Evolutionary conservation across 2,329 filamentous ascomycete species (phyloP), one percentile per base, ranked within the genome.

Genomic region (Pseudocercospora macadamiae): DNA sequence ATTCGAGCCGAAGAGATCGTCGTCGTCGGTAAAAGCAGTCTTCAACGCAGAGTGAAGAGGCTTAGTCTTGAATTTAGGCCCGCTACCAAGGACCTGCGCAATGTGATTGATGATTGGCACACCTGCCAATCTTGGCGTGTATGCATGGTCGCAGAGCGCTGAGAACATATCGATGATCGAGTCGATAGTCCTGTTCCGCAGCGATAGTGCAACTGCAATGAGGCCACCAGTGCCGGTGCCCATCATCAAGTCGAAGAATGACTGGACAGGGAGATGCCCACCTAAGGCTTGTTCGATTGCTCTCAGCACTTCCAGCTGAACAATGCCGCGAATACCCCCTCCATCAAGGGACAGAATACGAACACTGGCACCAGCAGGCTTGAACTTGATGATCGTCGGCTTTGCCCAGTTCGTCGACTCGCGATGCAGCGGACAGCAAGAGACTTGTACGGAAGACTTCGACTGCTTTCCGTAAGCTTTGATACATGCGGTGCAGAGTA

Each of bases 231-330:
- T 78, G 2, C 71, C 70, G n/a, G 76, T 78, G 3, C 78, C 78
- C 5, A 80, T 75, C 18, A 82, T 77, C 2, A 82, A 71, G 57
- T 82, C 80, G 57, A 82, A 81, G 66, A 82, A 82, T 3, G 67
- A 67, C 49, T 76, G 77, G 2, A 82, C 74, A 0, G 74, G 72
- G 2, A 82, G 61, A 4, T 70, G 67, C 7, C 70, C 66, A 2
- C 75, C 77, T 1, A 81, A 63, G 3, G 69, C 69, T 19, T 66
- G 67, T 60, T 82, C 75, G 8, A 82, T 73, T 3, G 68, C 65
- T 23, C 71, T 63, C 3, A 82, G 68, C 0, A 79, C 71, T 60
- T 78, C 75, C 2, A 82, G 67, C 47, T 78, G 75, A 1, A 79
- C 75, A 21, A 82, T 77, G 2, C 77, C 78, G 45, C 78, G 70